These are phyloP conservation scores for Nicotiana rustica DNA, from an alignment of 305 asterid species.

Conservation along the genomic window DNA sequence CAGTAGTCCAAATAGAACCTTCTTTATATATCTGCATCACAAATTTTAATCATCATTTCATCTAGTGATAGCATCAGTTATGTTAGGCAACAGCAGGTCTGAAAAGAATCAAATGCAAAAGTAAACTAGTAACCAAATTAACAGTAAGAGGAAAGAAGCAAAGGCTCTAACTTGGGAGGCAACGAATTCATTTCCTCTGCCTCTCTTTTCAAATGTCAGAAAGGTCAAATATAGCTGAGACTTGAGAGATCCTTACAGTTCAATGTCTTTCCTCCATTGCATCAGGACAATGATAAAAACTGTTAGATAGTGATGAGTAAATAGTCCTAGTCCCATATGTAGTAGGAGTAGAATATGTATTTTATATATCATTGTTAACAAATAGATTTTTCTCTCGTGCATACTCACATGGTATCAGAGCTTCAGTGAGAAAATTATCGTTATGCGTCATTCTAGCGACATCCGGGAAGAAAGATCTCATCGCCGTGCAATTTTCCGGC, in stretches of 20 bases:
- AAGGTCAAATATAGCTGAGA: neutral
- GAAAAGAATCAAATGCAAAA: neutral
- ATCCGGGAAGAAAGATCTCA: too few species aligned
- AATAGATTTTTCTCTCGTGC: too few species aligned
- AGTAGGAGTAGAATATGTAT: too few species aligned
- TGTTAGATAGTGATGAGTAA: too few species aligned
- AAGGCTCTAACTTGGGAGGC: neutral
- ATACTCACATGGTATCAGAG: too few species aligned
- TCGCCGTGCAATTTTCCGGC: too few species aligned
- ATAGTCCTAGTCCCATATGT: too few species aligned
- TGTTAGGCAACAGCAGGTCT: neutral
- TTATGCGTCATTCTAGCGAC: too few species aligned
- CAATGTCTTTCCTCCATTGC: slow-evolving; percentile 20
- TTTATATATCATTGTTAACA: too few species aligned
- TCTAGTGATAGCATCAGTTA: neutral
- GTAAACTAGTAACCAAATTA: neutral
- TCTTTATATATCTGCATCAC: slow-evolving; percentile 21
- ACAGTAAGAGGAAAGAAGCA: neutral
- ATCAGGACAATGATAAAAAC: neutral
- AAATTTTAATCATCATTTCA: slow-evolving; percentile 24
- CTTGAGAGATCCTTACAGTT: neutral
- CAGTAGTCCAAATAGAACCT: slow-evolving; percentile 7
- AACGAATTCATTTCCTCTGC: neutral
- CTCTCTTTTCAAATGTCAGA: neutral
- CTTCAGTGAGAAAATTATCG: too few species aligned